Evolutionary conservation across 2,329 filamentous ascomycete genomes (phyloP).

Genomic region (Juglanconis sp.): DNA sequence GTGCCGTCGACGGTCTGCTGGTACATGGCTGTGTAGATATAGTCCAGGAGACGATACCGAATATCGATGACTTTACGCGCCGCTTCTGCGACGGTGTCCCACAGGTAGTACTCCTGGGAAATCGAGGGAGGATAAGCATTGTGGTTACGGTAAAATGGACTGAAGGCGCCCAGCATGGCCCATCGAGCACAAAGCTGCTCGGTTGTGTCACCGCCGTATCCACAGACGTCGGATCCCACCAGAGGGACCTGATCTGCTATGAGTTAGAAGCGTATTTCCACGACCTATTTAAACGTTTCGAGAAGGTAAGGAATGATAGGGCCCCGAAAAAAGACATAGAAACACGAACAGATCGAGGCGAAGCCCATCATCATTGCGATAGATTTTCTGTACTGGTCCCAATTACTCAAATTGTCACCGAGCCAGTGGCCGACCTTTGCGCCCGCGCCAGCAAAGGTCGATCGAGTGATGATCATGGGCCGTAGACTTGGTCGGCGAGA

Average conservation of each 20-base stretch:
- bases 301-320: background rate
- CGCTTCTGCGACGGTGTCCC: constrained; percentile 57
- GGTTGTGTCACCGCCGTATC: constrained; percentile 65
- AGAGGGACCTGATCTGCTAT: constrained; percentile 59
- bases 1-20: constrained; percentile 59
- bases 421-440: constrained; percentile 60
- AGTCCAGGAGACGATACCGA: constrained; percentile 69
- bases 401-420: constrained; percentile 54
- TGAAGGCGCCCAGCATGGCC: constrained; percentile 70
- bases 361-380: constrained; percentile 61
- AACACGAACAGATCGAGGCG: constrained; percentile 46
- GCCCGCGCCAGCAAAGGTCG: constrained; percentile 72
- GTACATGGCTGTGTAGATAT: constrained; percentile 69
- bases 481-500: constrained; percentile 59
- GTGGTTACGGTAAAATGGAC: constrained; percentile 75
- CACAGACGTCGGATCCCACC: constrained; percentile 73
- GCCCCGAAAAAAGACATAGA: background rate
- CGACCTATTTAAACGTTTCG: background rate
- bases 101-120: constrained; percentile 72
- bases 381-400: constrained; percentile 56
- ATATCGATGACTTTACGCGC: constrained; percentile 64
- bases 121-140: constrained; percentile 44
- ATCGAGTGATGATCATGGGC: constrained; percentile 71
- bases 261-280: background rate
- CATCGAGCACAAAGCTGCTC: constrained; percentile 72